phyloP scores from a whole-genome alignment of 257 asterid species.

The Scutellaria baicalensis region DNA sequence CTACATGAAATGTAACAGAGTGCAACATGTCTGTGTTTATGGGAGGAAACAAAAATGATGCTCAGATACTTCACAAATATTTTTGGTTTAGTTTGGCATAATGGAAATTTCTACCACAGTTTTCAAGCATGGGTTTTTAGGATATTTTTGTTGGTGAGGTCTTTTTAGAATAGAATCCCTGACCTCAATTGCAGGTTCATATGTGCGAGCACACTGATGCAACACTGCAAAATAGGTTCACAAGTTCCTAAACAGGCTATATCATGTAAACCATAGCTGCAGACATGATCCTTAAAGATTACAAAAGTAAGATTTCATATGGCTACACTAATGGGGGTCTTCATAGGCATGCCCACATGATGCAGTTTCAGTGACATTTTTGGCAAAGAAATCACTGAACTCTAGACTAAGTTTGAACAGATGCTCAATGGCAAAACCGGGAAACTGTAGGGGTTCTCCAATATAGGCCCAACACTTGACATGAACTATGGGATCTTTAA shows the following conservation, averaged over 20 bases:
- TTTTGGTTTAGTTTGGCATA: neutral
- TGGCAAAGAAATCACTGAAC: neutral
- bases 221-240: neutral
- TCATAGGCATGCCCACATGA: neutral
- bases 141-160: neutral
- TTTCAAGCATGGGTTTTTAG: neutral
- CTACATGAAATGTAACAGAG: neutral
- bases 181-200: neutral
- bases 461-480: neutral
- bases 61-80: neutral
- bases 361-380: neutral
- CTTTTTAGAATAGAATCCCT: neutral
- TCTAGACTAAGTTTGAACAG: neutral
- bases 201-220: neutral
- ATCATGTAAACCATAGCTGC: neutral
- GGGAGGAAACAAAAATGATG: neutral
- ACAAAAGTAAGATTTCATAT: neutral
- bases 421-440: neutral
- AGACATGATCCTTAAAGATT: neutral
- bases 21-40: neutral
- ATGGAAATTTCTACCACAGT: neutral
- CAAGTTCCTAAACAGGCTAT: neutral
- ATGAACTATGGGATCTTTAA: neutral
- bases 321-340: neutral
- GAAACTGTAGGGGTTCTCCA: neutral